Conservation (phyloP, 176 grass and related monocot species). For the Musa acuminata region DNA sequence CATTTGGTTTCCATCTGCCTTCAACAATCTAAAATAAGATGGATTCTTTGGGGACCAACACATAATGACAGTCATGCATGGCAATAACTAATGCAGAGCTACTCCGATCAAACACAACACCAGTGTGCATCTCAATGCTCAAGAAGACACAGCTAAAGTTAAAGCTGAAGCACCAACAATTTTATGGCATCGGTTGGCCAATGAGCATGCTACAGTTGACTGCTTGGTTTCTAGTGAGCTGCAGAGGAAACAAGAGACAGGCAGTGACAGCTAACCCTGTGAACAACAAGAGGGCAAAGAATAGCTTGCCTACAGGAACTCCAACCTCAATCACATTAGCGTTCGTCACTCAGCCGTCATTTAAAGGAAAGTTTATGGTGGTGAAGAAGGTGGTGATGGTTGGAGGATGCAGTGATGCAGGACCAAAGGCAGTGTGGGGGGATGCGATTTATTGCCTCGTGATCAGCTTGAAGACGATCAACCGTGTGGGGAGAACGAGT, state of each 20-base stretch:
- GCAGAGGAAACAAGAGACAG: too few species aligned
- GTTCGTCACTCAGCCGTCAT: too few species aligned
- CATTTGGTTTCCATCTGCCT: neutral
- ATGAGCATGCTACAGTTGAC: too few species aligned
- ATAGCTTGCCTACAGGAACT: too few species aligned
- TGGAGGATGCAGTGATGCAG: too few species aligned
- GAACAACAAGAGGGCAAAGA: too few species aligned
- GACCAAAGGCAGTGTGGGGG: too few species aligned
- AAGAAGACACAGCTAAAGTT: neutral
- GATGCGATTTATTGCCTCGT: neutral
- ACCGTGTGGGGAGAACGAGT: neutral
- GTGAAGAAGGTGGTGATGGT: neutral
- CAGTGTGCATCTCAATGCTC: neutral
- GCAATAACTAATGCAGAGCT: neutral
- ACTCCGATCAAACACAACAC: neutral
- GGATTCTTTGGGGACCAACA: neutral
- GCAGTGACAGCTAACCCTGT: too few species aligned
- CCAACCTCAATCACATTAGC: too few species aligned
- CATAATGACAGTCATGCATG: too few species aligned
- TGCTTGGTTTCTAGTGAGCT: too few species aligned
- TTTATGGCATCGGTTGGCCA: neutral
- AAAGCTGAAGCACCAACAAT: neutral
- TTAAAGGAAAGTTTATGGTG: neutral
- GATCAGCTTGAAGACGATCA: neutral
- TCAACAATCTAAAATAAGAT: neutral